A percentile compares a stretch with the other conserved stretches of the same genome.
Conservation (phyloP, 2,329 filamentous ascomycete genomes). For the Exophiala bonariae region DNA sequence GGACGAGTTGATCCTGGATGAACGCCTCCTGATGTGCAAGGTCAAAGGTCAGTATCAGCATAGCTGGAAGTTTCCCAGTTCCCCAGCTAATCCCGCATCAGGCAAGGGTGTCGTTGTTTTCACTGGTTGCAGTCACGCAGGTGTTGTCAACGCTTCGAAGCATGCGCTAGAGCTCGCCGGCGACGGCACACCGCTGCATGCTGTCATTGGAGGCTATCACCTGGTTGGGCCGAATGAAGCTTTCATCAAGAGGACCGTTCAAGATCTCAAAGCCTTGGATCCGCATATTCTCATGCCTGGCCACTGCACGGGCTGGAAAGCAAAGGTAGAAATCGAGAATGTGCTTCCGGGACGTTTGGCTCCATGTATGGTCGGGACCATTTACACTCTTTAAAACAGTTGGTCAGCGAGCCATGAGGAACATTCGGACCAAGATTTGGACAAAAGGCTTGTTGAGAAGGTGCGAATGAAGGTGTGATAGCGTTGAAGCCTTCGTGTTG, state of each 20-base stretch:
- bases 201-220: conserved; percentile 56
- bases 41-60: conserved; percentile 48
- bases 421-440: too few species aligned
- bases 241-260: conserved; percentile 47
- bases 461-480: too few species aligned
- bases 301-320: conserved; percentile 58
- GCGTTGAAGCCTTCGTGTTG: too few species aligned
- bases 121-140: conserved; percentile 58
- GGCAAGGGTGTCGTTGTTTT: conserved; percentile 56
- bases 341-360: conserved; percentile 52
- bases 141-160: conserved; percentile 53
- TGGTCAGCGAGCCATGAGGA: too few species aligned
- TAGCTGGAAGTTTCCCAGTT: neutral
- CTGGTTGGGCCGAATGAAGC: conserved; percentile 48
- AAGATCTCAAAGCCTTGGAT: conserved; percentile 49
- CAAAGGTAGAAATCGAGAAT: conserved; percentile 54
- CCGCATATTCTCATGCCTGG: conserved; percentile 54
- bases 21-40: conserved; percentile 55
- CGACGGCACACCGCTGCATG: conserved; percentile 44
- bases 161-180: conserved; percentile 46
- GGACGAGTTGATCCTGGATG: conserved; percentile 53
- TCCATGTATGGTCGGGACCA: conserved; percentile 53
- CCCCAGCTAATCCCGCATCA: conserved; percentile 23
- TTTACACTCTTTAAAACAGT: conserved; percentile 34
- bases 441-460: too few species aligned